These are phyloP conservation scores for Leccinum imitatum DNA, from an alignment of 768 basidiomycete species.

Conservation along the genomic window DNA sequence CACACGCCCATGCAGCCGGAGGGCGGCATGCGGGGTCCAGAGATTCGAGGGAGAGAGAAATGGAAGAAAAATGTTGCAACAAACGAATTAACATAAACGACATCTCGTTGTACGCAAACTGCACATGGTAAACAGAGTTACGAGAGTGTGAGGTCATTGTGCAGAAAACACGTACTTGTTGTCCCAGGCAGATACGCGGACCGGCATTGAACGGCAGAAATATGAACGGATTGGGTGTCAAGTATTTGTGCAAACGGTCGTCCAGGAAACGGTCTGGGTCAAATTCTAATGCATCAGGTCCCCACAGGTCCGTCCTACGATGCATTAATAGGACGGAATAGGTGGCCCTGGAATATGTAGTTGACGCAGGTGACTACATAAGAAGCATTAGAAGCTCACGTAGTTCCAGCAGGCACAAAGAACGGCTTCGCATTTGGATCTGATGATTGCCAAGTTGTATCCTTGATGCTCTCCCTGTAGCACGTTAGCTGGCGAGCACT, in stretches of 20 bases:
- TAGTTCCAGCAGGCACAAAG: slow-evolving; percentile 27
- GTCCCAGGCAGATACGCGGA: slow-evolving; percentile 38
- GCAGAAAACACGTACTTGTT: slow-evolving; percentile 29
- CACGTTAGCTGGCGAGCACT: neutral
- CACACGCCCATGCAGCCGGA: slow-evolving; percentile 29
- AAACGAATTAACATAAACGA: slow-evolving; percentile 34
- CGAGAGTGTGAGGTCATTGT: neutral
- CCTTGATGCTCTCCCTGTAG: slow-evolving; percentile 21
- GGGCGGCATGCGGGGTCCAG: slow-evolving; percentile 27
- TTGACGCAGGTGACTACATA: neutral
- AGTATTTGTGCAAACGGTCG: slow-evolving; percentile 32
- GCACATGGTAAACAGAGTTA: neutral
- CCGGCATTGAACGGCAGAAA: slow-evolving; percentile 45
- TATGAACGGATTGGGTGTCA: slow-evolving; percentile 41
- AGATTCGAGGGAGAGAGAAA: slow-evolving; percentile 26
- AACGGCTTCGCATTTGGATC: slow-evolving; percentile 27
- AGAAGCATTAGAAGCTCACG: slow-evolving; percentile 11
- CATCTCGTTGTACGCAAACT: slow-evolving; percentile 38
- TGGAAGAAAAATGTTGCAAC: slow-evolving; percentile 28
- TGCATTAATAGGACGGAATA: slow-evolving; percentile 37
- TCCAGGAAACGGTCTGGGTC: slow-evolving; percentile 45
- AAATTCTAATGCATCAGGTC: slow-evolving; percentile 37
- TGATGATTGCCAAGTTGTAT: slow-evolving; percentile 27
- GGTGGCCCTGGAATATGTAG: slow-evolving; percentile 17
- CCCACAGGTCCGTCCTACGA: slow-evolving; percentile 38